These are phyloP conservation scores for Syncephalastrum monosporum DNA, from an alignment of 371 early-diverging fungal genomes.

Conservation along the genomic window DNA sequence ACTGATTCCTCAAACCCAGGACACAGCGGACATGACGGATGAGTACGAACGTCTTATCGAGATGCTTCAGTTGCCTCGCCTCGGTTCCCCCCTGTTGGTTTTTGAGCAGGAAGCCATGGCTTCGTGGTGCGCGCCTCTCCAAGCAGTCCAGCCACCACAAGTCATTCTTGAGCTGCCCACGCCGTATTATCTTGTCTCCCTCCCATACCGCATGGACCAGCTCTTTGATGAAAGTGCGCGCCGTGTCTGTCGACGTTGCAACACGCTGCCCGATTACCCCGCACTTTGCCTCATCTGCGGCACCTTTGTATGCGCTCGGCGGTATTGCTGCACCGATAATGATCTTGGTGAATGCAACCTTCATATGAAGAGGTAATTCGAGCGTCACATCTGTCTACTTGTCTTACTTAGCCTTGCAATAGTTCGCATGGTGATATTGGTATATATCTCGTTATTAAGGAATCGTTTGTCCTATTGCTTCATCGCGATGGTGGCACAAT, in stretches of 20 bases:
- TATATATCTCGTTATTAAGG: constrained; percentile 82
- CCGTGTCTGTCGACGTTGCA: constrained; percentile 80
- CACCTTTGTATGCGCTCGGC: constrained; percentile 85
- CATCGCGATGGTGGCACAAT: constrained; percentile 84
- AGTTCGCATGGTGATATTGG: constrained; percentile 94
- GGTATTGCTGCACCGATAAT: constrained; percentile 87
- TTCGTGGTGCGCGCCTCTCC: constrained; percentile 41
- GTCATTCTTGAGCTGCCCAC: constrained; percentile 54
- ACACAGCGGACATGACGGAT: neutral
- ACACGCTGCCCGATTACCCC: constrained; percentile 80
- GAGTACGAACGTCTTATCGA: constrained; percentile 41
- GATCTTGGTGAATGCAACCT: constrained; percentile 88
- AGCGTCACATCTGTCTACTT: neutral
- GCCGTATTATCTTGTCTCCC: constrained; percentile 62
- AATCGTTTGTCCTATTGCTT: constrained; percentile 75
- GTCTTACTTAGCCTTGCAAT: constrained; percentile 8
- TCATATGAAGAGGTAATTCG: constrained; percentile 72
- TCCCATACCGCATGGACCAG: constrained; percentile 82
- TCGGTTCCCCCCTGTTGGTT: constrained; percentile 19
- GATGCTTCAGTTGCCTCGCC: constrained; percentile 27
- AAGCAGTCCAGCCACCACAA: neutral
- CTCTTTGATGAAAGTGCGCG: constrained; percentile 81
- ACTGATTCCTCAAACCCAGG: constrained; percentile 33
- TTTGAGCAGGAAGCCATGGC: constrained; percentile 25
- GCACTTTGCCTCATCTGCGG: constrained; percentile 95